Conservation (phyloP, 2,329 filamentous ascomycete species). For the Sporothrix pseudoabietina region DNA sequence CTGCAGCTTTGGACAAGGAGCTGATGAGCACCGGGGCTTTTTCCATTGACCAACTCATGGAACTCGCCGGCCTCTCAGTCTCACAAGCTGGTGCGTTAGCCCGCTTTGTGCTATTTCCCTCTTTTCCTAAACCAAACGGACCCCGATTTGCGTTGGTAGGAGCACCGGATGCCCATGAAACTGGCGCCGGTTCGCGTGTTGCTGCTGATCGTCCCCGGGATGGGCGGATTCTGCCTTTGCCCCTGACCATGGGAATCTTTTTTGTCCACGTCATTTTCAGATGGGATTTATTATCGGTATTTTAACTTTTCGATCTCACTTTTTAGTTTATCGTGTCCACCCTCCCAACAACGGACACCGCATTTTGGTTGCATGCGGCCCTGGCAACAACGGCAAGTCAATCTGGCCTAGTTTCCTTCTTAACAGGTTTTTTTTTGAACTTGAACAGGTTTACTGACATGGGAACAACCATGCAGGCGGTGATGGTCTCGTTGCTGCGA, state of each 20-base stretch:
- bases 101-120: not conserved
- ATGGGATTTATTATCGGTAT: not conserved
- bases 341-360: slow-evolving; percentile 70
- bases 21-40: slow-evolving; percentile 89
- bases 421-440: too few relatives aligned
- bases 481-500: slow-evolving; percentile 90
- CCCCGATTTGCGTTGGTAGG: not conserved
- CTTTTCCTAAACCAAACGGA: not conserved
- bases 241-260: not conserved
- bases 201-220: not conserved
- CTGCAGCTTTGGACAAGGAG: slow-evolving; percentile 86
- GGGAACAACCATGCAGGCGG: slow-evolving; percentile 71
- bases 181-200: not conserved
- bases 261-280: not conserved
- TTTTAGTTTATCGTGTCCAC: slow-evolving; percentile 79
- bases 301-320: not conserved
- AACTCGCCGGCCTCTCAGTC: slow-evolving; percentile 88
- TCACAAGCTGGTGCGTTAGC: slow-evolving; percentile 73
- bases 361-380: slow-evolving; percentile 87
- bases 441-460: not conserved
- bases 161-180: not conserved
- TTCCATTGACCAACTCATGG: slow-evolving; percentile 96
- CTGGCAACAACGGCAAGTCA: slow-evolving; percentile 67
- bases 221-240: not conserved
- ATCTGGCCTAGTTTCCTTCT: not conserved